Evolutionary conservation across 768 basidiomycete species (phyloP), one percentile per base, ranked within the genome.

Genomic region (Phlegmacium glaucopus): DNA sequence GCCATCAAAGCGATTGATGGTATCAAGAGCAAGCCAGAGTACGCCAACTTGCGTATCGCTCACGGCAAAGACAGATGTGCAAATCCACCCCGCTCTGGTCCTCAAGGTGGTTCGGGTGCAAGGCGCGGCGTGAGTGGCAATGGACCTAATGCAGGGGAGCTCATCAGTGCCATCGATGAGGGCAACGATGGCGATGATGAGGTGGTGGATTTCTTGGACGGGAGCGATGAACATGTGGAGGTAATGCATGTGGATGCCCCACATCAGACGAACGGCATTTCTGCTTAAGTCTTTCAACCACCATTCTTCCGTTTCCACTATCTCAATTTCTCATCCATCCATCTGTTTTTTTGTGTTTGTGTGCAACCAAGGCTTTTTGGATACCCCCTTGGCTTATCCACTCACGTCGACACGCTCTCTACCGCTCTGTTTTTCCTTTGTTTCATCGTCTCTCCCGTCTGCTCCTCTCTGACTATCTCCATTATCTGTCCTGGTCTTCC

Each of bases 1-100:
- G 93, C 94, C 10, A 93, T 94, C 76, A 97, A 97, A 73, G 94
- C 95, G n/a, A 94, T 98, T 59, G 95, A 98, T 48, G 87, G 85
- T 7, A 80, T 96, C 68, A 95, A 95, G 79, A 81, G 76, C 61
- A 90, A 92, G 62, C 81, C 90, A 2, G 94, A 97, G 61, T 98
- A 98, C 61, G 75, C 81, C 13, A 85, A 85, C 64, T 70, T 97
- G 55, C 86, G 92, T 34, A 90, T 99, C 49, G 87, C 93, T 12
- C 94, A 94, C 67, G 94, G 94, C 50, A 97, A 96, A 64, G 94
- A 96, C 61, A 81, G 94, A 29, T 97, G 94, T 66, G 94, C 93
- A 26, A 94, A 94, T 67, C 85, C 91, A 28, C 93, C 91, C 9
- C 80, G 90, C 42, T 85, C 87, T 4, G 88, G 87, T 27, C 85